Conservation (phyloP, 2,329 filamentous ascomycete genomes). For the Diaporthe citri region DNA sequence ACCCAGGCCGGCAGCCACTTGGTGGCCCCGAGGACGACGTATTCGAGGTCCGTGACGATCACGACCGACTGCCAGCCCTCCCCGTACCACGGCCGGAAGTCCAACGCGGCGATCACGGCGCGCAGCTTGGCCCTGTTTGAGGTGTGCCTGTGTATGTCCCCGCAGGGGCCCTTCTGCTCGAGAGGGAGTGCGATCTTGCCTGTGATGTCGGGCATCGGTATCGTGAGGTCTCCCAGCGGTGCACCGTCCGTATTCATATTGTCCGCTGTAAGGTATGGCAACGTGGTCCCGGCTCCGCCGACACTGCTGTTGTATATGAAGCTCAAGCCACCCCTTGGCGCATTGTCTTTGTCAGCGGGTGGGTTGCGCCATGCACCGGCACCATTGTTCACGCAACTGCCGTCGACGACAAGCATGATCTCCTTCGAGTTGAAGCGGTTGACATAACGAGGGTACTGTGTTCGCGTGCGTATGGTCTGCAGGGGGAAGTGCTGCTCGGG, state of each 20-base stretch:
- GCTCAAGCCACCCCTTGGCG: constrained; percentile 46
- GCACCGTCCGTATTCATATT: background rate
- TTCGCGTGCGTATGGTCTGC: constrained; percentile 46
- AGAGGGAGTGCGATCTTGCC: constrained; percentile 50
- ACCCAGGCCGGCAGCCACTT: constrained; percentile 56
- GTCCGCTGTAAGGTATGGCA: constrained; percentile 34
- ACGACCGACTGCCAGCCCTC: constrained; percentile 58
- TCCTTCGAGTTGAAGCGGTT: constrained; percentile 51
- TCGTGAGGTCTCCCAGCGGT: background rate
- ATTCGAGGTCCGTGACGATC: constrained; percentile 61
- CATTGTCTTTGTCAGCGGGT: constrained; percentile 14
- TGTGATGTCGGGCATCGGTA: constrained; percentile 22
- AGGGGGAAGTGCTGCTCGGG: constrained; percentile 51
- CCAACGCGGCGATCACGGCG: constrained; percentile 58
- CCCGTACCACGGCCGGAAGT: constrained; percentile 54
- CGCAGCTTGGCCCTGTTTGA: constrained; percentile 62
- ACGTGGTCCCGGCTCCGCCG: background rate
- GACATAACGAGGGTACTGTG: constrained; percentile 49
- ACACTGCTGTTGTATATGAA: constrained; percentile 47
- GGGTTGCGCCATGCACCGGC: constrained; percentile 39
- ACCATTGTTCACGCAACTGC: constrained; percentile 55
- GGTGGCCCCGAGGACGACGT: constrained; percentile 58
- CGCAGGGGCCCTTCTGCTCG: constrained; percentile 52
- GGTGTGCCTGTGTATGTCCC: constrained; percentile 50
- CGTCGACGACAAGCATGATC: constrained; percentile 57